These are phyloP conservation scores for Globisporangium okanoganense DNA, from an alignment of 352 stramenopile genomes.

Conservation along the genomic window DNA sequence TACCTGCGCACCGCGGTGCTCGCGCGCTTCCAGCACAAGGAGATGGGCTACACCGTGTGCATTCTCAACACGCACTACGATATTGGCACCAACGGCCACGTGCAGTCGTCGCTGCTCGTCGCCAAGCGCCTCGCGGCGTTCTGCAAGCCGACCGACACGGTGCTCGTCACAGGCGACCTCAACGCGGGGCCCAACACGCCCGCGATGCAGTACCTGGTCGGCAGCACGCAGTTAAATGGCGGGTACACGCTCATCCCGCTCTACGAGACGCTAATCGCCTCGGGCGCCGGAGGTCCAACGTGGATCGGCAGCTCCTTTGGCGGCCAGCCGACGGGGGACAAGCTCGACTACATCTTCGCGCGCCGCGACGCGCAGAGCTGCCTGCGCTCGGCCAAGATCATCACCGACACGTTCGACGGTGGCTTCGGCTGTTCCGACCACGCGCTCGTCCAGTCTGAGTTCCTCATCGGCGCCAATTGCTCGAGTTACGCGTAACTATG, in stretches of 20 bases:
- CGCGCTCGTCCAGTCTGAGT: constrained; percentile 49
- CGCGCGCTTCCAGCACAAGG: constrained; percentile 45
- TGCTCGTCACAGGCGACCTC: constrained; percentile 70
- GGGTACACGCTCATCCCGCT: constrained; percentile 38
- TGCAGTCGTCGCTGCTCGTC: constrained; percentile 49
- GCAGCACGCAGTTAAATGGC: constrained; percentile 21
- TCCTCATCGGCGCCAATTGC: constrained; percentile 41
- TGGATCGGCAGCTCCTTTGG: constrained; percentile 64
- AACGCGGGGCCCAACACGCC: constrained; percentile 36
- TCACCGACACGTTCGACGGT: constrained; percentile 42
- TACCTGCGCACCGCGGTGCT: constrained; percentile 57
- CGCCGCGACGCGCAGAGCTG: constrained; percentile 43
- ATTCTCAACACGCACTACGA: constrained; percentile 82
- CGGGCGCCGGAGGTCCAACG: constrained; percentile 35
- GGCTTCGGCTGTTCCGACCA: constrained; percentile 64
- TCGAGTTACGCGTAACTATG: background rate
- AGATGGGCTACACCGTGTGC: constrained; percentile 30
- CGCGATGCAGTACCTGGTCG: constrained; percentile 40
- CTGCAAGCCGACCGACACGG: constrained; percentile 43
- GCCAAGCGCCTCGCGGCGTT: constrained; percentile 32
- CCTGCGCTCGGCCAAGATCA: constrained; percentile 33
- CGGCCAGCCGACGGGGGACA: constrained; percentile 22
- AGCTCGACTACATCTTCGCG: constrained; percentile 72
- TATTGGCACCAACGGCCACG: constrained; percentile 44
- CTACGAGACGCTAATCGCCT: constrained; percentile 56